Conservation (phyloP, 805 yeast genomes). For the Lipomyces japonicus region DNA sequence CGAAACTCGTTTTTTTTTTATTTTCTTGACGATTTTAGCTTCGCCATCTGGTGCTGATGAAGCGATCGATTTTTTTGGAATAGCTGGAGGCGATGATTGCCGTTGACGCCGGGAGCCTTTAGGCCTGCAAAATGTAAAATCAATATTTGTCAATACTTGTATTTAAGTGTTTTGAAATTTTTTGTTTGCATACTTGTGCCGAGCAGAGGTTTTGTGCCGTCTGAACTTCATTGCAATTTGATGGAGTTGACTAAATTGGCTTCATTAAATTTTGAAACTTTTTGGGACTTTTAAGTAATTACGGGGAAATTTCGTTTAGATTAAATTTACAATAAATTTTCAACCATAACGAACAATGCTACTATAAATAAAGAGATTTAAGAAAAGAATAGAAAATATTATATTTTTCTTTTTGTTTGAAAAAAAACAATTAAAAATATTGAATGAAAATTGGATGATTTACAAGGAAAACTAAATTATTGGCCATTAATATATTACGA, state of each 20-base stretch:
- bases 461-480: too few relatives aligned
- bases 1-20: slow-evolving; percentile 13
- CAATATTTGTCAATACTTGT: too few relatives aligned
- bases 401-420: too few relatives aligned
- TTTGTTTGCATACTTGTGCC: neutral
- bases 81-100: slow-evolving; percentile 15
- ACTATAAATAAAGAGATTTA: too few relatives aligned
- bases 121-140: neutral
- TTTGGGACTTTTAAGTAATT: neutral
- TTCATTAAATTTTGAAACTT: neutral
- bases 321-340: too few relatives aligned
- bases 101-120: slow-evolving; percentile 16
- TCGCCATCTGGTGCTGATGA: neutral
- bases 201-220: neutral
- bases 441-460: too few relatives aligned
- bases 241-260: neutral
- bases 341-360: too few relatives aligned
- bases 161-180: too few relatives aligned
- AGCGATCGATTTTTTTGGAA: slow-evolving; percentile 4
- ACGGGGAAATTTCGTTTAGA: too few relatives aligned
- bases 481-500: too few relatives aligned
- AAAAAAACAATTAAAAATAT: too few relatives aligned
- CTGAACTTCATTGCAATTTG: neutral
- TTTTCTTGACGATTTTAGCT: slow-evolving; percentile 11
- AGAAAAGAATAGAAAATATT: too few relatives aligned